These are phyloP conservation scores for Gastrodia elata DNA, from an alignment of 106 monocot genomes.

Conservation along the genomic window DNA sequence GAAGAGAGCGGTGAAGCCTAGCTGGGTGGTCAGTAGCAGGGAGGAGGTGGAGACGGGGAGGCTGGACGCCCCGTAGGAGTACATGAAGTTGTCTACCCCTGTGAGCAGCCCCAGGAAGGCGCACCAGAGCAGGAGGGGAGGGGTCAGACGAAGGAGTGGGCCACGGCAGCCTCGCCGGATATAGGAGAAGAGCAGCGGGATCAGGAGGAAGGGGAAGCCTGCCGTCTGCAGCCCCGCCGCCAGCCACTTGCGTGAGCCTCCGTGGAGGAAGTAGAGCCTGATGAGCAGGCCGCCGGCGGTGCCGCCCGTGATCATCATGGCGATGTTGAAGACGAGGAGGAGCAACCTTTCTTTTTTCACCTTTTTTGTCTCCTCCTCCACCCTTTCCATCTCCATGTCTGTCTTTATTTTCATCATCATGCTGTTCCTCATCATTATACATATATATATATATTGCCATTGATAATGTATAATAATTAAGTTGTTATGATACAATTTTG, in stretches of 20 bases:
- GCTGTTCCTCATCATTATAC: too few relatives aligned
- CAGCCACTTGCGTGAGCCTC: neutral
- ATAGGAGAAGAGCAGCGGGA: slow-evolving; percentile 6
- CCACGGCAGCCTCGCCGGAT: too few relatives aligned
- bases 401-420: too few relatives aligned
- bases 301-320: slow-evolving; percentile 6
- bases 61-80: slow-evolving; percentile 8
- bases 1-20: slow-evolving; percentile 1
- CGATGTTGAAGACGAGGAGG: slow-evolving; percentile 5
- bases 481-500: too few relatives aligned
- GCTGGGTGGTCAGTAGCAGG: slow-evolving; percentile 6
- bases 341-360: too few relatives aligned
- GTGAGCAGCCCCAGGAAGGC: neutral
- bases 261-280: slow-evolving; percentile 9
- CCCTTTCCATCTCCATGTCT: too few relatives aligned
- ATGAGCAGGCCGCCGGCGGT: slow-evolving; percentile 1
- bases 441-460: too few relatives aligned
- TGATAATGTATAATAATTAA: too few relatives aligned
- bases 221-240: slow-evolving; percentile 7
- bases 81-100: slow-evolving; percentile 2
- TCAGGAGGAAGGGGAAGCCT: slow-evolving; percentile 4
- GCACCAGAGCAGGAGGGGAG: neutral
- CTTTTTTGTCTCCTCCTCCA: too few relatives aligned
- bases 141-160: too few relatives aligned
- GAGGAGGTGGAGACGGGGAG: slow-evolving; percentile 10